Conservation (phyloP, 78 protist genomes). For the Dictyostelium intermedium region DNA sequence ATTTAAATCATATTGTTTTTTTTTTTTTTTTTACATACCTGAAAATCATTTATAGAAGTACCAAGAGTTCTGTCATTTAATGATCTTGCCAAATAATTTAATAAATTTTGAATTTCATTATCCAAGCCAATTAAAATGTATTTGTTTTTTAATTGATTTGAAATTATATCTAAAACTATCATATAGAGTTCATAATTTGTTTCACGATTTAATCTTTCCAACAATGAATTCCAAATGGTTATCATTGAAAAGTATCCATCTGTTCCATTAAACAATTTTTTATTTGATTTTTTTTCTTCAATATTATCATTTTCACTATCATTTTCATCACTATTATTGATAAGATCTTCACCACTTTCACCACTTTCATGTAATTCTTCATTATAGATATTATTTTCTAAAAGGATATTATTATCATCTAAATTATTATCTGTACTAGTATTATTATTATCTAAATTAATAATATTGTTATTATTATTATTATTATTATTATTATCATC, state of each 20-base stretch:
- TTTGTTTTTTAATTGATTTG: constrained; percentile 28
- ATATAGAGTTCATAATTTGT: constrained; percentile 29
- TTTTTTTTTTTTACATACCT: constrained; percentile 3
- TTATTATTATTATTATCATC: neutral
- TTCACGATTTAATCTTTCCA: constrained; percentile 38
- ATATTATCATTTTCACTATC: neutral
- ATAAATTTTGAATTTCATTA: constrained; percentile 12
- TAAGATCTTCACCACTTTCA: neutral
- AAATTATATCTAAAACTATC: constrained; percentile 15
- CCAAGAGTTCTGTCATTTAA: constrained; percentile 52
- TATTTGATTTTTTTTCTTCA: neutral
- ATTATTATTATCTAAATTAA: neutral
- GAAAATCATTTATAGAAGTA: constrained; percentile 45
- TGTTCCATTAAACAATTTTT: neutral
- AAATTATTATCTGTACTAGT: neutral
- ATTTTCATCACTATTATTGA: neutral
- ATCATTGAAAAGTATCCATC: constrained; percentile 44
- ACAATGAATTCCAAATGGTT: neutral
- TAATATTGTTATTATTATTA: neutral
- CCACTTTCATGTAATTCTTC: neutral
- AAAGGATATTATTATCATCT: neutral
- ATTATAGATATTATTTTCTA: neutral
- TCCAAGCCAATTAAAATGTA: constrained; percentile 31
- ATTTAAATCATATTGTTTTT: neutral
- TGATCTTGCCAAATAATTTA: constrained; percentile 34